phyloP scores from a whole-genome alignment of 257 asterid species.

The Ophiorrhiza pumila region DNA sequence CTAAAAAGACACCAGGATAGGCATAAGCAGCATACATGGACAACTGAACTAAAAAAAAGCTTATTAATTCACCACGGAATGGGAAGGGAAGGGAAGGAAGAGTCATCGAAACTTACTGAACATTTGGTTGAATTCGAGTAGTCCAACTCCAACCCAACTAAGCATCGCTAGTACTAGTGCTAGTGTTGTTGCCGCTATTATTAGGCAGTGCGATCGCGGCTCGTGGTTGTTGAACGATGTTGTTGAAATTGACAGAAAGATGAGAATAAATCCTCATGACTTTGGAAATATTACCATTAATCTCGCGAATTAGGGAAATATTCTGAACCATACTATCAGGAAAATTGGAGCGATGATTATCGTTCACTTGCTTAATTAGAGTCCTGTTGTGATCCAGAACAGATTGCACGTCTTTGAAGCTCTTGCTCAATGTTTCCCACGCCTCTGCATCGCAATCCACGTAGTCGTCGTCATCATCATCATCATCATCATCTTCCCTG shows the following conservation, averaged over 20 bases:
- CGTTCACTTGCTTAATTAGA: conserved; percentile 62
- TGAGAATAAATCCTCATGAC: conserved; percentile 48
- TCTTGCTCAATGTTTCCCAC: conserved; percentile 50
- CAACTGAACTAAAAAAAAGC: background rate
- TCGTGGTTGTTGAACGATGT: conserved; percentile 36
- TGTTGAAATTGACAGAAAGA: conserved; percentile 50
- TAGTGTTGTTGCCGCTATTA: background rate
- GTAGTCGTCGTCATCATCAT: conserved; percentile 24
- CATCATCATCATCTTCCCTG: background rate
- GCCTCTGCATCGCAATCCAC: conserved; percentile 39
- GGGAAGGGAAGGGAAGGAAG: background rate
- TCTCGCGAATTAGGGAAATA: conserved; percentile 56
- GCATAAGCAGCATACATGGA: background rate
- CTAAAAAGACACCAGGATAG: background rate
- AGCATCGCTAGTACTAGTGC: conserved; percentile 10
- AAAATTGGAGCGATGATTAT: conserved; percentile 56
- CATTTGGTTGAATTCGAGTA: background rate
- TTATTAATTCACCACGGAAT: background rate
- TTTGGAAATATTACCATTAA: conserved; percentile 53
- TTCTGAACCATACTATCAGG: conserved; percentile 53
- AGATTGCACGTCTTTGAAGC: conserved; percentile 54
- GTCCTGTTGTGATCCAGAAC: conserved; percentile 57
- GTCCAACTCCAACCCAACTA: conserved; percentile 4
- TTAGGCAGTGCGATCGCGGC: conserved; percentile 2
- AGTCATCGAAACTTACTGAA: conserved; percentile 21